These are phyloP conservation scores for Sideroxylon spinosum DNA, from an alignment of 179 eudicot genomes.

Conservation along the genomic window DNA sequence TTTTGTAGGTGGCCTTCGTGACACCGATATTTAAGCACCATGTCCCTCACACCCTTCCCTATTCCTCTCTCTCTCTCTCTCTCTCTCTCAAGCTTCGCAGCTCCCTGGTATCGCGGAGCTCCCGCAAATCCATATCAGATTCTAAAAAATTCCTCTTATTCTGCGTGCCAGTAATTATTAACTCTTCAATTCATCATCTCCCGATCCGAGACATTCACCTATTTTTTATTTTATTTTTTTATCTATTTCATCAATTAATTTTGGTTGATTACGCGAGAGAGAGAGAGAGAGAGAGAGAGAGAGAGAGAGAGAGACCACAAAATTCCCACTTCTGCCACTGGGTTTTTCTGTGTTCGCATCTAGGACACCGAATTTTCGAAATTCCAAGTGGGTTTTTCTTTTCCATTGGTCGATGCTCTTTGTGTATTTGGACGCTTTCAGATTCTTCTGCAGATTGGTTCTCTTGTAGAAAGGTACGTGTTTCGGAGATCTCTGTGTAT, in stretches of 20 bases:
- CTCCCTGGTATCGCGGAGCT: too few relatives aligned
- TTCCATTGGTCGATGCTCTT: background rate
- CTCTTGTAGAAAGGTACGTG: background rate
- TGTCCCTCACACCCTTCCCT: too few relatives aligned
- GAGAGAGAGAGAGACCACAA: background rate
- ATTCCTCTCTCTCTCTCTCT: too few relatives aligned
- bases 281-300: background rate
- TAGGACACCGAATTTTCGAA: background rate
- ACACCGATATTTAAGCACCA: too few relatives aligned
- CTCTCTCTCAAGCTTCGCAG: too few relatives aligned
- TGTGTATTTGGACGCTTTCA: background rate
- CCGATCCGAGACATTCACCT: background rate
- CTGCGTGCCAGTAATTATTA: background rate
- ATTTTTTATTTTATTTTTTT: background rate
- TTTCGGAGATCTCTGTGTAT: background rate
- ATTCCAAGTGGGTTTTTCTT: background rate
- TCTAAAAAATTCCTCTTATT: background rate
- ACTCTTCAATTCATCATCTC: background rate
- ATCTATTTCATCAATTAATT: too few relatives aligned
- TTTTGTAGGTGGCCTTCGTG: too few relatives aligned
- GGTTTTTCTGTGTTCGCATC: background rate
- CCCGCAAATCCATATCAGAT: too few relatives aligned
- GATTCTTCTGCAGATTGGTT: slow-evolving; percentile 3
- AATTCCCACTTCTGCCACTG: background rate
- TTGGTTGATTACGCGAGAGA: background rate